phyloP scores from a whole-genome alignment of 2,329 filamentous ascomycete species.

The Colletotrichum echinochloae region DNA sequence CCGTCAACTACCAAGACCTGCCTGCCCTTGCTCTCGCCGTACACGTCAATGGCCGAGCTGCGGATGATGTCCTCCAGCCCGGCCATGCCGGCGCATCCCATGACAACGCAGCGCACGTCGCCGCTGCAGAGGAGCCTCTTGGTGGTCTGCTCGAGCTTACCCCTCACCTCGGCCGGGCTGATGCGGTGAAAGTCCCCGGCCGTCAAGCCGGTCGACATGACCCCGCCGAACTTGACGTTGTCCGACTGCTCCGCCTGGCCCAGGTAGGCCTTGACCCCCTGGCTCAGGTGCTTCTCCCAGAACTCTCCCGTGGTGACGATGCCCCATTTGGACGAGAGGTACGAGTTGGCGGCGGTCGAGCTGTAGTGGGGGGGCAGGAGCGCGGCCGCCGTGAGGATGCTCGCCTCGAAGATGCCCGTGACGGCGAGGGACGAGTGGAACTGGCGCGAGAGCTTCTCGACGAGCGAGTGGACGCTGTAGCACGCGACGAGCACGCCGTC shows the following conservation, averaged over 20 bases:
- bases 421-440: conserved; percentile 60
- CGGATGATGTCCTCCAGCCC: conserved; percentile 84
- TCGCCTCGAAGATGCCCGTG: conserved; percentile 90
- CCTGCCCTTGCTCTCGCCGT: conserved; percentile 69
- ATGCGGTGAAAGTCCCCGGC: conserved; percentile 84
- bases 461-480: conserved; percentile 86
- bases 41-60: conserved; percentile 72
- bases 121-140: conserved; percentile 69
- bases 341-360: conserved; percentile 28
- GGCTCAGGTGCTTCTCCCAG: conserved; percentile 80
- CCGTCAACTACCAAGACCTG: conserved; percentile 81
- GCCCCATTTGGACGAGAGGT: conserved; percentile 71
- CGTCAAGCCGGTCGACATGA: conserved; percentile 83
- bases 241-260: conserved; percentile 56
- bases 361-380: conserved; percentile 56
- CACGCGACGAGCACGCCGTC: conserved; percentile 90
- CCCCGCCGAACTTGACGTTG: conserved; percentile 76
- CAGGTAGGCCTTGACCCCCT: conserved; percentile 74
- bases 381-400: conserved; percentile 73
- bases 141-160: conserved; percentile 77
- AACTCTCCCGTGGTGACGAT: conserved; percentile 89
- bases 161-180: conserved; percentile 71
- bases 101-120: conserved; percentile 75
- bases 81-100: conserved; percentile 93
- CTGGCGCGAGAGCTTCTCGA: conserved; percentile 64